Conservation (phyloP, 1,284 basidiomycete species). For the Ustilago trichophora region DNA sequence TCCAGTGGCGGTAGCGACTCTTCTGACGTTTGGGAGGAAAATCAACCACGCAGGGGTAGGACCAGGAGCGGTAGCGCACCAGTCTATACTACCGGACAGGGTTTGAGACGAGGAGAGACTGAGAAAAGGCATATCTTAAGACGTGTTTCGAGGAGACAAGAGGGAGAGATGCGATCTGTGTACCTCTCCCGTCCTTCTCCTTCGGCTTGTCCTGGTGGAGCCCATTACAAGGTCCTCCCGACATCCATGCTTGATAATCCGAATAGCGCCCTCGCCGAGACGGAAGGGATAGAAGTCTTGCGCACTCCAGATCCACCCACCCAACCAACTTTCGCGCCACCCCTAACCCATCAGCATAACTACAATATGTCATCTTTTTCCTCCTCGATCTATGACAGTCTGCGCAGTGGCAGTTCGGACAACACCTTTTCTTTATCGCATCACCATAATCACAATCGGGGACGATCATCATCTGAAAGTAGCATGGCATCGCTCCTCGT, state of each 20-base stretch:
- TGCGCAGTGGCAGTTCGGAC: not conserved
- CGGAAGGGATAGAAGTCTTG: not conserved
- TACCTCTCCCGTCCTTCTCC: constrained; percentile 5
- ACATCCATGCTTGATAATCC: too few relatives aligned
- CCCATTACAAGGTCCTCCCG: too few relatives aligned
- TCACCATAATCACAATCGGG: not conserved
- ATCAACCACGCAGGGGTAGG: too few relatives aligned
- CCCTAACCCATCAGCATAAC: too few relatives aligned
- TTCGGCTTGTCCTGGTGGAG: not conserved
- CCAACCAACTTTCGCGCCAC: not conserved
- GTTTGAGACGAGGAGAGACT: too few relatives aligned
- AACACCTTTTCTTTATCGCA: not conserved
- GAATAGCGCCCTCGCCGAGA: not conserved
- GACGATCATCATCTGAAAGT: constrained; percentile 2
- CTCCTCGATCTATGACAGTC: not conserved
- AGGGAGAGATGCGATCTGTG: constrained; percentile 14
- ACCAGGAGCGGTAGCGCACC: too few relatives aligned
- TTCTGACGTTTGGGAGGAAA: too few relatives aligned
- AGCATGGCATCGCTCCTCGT: constrained; percentile 15
- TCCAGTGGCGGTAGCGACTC: not conserved
- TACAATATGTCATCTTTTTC: not conserved
- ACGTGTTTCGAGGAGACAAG: constrained; percentile 3
- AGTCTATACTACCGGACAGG: too few relatives aligned
- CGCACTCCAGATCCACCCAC: not conserved
- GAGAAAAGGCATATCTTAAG: not conserved